Conservation (phyloP, 305 asterid genomes). For the Rubia tinctorum region DNA sequence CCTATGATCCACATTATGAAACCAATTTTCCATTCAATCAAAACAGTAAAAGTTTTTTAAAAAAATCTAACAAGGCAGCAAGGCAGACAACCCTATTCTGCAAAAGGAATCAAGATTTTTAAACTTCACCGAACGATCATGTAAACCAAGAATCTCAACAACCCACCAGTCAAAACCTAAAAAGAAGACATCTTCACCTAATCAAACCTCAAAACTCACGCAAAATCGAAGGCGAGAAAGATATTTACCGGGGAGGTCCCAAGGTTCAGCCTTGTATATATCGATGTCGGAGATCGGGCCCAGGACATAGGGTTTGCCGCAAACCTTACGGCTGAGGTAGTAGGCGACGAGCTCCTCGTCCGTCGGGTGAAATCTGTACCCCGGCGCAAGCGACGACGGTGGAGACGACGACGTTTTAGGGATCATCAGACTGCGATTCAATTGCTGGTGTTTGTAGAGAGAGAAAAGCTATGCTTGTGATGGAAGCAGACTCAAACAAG, state of each 20-base stretch:
- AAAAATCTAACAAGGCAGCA: background rate
- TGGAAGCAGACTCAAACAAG: background rate
- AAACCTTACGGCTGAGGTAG: conserved; percentile 72
- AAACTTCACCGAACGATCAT: background rate
- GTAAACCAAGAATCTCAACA: background rate
- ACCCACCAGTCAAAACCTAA: background rate
- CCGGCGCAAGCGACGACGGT: conserved; percentile 70
- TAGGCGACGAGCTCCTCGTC: conserved; percentile 96
- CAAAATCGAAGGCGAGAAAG: background rate
- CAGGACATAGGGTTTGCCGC: conserved; percentile 55
- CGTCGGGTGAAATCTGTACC: conserved; percentile 94
- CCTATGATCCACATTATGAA: conserved; percentile 33
- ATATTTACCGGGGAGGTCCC: conserved; percentile 86
- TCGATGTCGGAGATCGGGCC: conserved; percentile 86
- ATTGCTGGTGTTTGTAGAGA: background rate
- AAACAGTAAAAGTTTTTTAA: background rate
- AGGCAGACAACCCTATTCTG: background rate
- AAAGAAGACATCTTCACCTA: background rate
- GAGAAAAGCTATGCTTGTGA: background rate
- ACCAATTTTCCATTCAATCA: background rate
- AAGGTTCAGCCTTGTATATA: conserved; percentile 90
- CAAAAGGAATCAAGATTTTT: background rate
- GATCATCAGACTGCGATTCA: conserved; percentile 9
- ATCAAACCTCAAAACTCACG: background rate
- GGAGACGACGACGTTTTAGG: conserved; percentile 35